Evolutionary conservation across 306 rosid genomes (phyloP), one percentile per base, ranked within the genome.

Genomic region (Spatholobus suberectus): DNA sequence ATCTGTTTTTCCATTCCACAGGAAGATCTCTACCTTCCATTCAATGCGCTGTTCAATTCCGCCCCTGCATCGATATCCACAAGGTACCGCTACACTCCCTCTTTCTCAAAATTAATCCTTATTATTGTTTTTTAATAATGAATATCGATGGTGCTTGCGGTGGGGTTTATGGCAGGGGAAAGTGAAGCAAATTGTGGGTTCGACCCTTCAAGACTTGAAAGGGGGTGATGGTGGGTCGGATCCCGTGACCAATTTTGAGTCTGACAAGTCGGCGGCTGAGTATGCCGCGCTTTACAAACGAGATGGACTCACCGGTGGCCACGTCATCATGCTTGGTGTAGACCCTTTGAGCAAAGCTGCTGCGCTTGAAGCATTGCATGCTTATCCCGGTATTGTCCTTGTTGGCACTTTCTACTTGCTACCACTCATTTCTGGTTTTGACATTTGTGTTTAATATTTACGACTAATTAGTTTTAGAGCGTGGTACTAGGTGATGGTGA

Each of bases 121-220:
- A 21, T n/a, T n/a, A n/a, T n/a, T n/a, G n/a, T n/a, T n/a, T n/a
- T n/a, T n/a, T n/a, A n/a, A n/a, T n/a, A n/a, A n/a, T n/a, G n/a
- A n/a, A n/a, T n/a, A n/a, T n/a, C n/a, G n/a, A n/a, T n/a, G n/a
- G n/a, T n/a, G n/a, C n/a, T n/a, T n/a, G n/a, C n/a, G n/a, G n/a
- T n/a, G n/a, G n/a, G n/a, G n/a, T n/a, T n/a, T n/a, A n/a, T 65
- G 65, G 24, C 70, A 96, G 97, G 99, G 98, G 55, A 96, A 89
- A 80, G 99, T 94, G 82, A 94, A 92, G 68, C 99, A 96, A 76
- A 92, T 96, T 73, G 98, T 94, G 68, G 99, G 99, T 71, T 96
- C 99, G 1, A 96, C 97, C 61, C 93, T 93, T 70, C 84, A 85
- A 32, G 99, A 96, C 82, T 89, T 80, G 46, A 88, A 90, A 86